Base-by-base conservation (phyloP, 768 basidiomycete species). In the Phylloporus sp. region DNA sequence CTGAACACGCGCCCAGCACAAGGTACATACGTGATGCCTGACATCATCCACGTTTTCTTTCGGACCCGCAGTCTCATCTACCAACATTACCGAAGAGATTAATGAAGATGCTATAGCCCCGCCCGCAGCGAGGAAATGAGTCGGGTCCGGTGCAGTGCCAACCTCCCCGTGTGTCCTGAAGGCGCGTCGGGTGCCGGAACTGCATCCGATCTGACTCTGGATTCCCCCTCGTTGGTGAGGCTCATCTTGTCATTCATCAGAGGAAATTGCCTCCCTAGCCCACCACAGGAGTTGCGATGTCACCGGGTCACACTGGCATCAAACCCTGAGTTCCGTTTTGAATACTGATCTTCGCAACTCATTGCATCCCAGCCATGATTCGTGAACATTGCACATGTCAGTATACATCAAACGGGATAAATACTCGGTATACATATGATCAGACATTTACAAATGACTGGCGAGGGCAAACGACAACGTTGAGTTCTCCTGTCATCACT, bases 11-110 rank as follows among this genome's bases (percentile, higher is more conserved):
- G 40, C 31, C 22, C 32, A 47, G 34, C 55, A 54, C 50, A 46
- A 38, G 37, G 44, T 32, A 44, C 39, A 38, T 49, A 49, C 45
- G 45, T 58, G 37, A 36, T 23, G 42, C 51, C 34, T 34, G 42
- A 34, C 38, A 48, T 28, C 49, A 56, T n/a, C n/a, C n/a, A 36
- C 49, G 49, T 45, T 41, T 46, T 33, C n/a, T 27, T 46, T 59
- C 59, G 58, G 59, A 37, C 0, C 52, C 59, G 56, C 41, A 48
- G 56, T 33, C 42, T 50, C 45, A 54, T 57, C 41, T 18, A 5
- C 18, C 6, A 34, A 24, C 27, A 33, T 46, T 38, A 48, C 29
- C 17, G 26, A 28, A 29, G 22, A 34, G 18, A 41, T 49, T 38
- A 42, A 44, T 29, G 29, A 36, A n/a, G 37, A 23, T 20, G 31